Evolutionary conservation across 2,329 filamentous ascomycete species (phyloP), one percentile per base, ranked within the genome.

Genomic region (Aspergillus phoenicis): DNA sequence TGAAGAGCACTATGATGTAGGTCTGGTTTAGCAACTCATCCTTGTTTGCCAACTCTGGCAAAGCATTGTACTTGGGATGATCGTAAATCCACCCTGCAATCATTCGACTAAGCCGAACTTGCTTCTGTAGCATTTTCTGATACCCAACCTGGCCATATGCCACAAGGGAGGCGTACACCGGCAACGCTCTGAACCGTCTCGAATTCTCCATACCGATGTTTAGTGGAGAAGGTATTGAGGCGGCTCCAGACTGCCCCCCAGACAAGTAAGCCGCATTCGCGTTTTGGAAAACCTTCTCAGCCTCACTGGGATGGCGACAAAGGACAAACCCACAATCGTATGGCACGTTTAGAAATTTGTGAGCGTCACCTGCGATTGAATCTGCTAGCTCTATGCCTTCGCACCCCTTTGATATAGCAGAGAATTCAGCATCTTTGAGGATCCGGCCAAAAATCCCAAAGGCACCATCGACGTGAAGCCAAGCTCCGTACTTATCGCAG

Each of bases 301-400:
- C 84, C 11, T 86, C 79, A 2, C 77, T 69, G 7, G 84, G 78
- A 63, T 90, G 85, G 17, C 87, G 86, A 55, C 88, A 91, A 68
- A 96, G 85, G 82, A 97, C 96, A 76, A 97, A 89, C 47, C 93
- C 94, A 69, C 89, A 93, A 75, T 97, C 94, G 70, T 97, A 97
- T 0, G 94, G 93, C 49, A 97, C 92, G 67, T 97, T 97, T 62
- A 98, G 84, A n/a, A 97, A 79, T 72, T 97, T 97, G 76, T 98
- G 94, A 0, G 85, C 90, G 70, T 97, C 93, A 2, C 90, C 88
- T 0, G 91, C 89, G 67, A 97, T 93, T 54, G 91, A 96, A 72
- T 97, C 92, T 3, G 91, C 92, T 2, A 96, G 81, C 63, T 96
- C 89, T 11, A 97, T 75, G 0, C 91, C 91, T 4, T 84, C 82